phyloP scores from a whole-genome alignment of 1,284 basidiomycete species.

The Cutaneotrichosporon arboriforme region DNA sequence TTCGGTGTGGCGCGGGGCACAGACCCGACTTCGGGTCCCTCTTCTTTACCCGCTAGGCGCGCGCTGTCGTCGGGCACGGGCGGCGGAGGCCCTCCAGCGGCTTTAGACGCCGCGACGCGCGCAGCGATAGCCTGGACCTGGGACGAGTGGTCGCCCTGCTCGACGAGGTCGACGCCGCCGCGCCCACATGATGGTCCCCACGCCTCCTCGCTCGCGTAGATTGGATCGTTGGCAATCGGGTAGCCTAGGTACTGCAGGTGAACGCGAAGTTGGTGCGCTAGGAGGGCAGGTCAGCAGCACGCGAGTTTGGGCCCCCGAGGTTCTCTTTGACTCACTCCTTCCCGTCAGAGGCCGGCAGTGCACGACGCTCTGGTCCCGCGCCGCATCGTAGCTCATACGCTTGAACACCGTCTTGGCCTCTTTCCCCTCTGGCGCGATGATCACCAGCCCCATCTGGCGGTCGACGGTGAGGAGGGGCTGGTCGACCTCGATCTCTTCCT shows the following conservation, averaged over 20 bases:
- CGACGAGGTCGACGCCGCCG: constrained; percentile 69
- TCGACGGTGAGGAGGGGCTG: constrained; percentile 88
- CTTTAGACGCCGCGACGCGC: constrained; percentile 9
- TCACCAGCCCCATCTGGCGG: constrained; percentile 89
- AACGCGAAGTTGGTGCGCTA: constrained; percentile 91
- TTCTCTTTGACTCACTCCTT: constrained; percentile 76
- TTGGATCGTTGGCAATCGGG: constrained; percentile 87
- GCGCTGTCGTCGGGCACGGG: constrained; percentile 12
- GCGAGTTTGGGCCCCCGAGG: too few species aligned
- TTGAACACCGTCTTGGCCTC: constrained; percentile 86
- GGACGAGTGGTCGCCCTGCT: constrained; percentile 45
- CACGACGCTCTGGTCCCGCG: constrained; percentile 79
- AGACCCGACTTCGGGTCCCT: constrained; percentile 30
- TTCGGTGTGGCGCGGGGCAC: constrained; percentile 11
- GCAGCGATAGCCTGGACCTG: constrained; percentile 9
- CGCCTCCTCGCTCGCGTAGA: constrained; percentile 71
- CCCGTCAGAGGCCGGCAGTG: constrained; percentile 83
- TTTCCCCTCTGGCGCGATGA: constrained; percentile 90
- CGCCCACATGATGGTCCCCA: constrained; percentile 75
- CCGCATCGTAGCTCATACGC: constrained; percentile 73
- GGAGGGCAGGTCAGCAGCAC: not conserved
- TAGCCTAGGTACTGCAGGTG: constrained; percentile 92
- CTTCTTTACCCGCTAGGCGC: constrained; percentile 22
- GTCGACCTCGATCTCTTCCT: constrained; percentile 74
- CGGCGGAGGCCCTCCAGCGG: not conserved